phyloP scores from a whole-genome alignment of 2,329 filamentous ascomycete genomes.

The Pseudogymnoascus sp. region DNA sequence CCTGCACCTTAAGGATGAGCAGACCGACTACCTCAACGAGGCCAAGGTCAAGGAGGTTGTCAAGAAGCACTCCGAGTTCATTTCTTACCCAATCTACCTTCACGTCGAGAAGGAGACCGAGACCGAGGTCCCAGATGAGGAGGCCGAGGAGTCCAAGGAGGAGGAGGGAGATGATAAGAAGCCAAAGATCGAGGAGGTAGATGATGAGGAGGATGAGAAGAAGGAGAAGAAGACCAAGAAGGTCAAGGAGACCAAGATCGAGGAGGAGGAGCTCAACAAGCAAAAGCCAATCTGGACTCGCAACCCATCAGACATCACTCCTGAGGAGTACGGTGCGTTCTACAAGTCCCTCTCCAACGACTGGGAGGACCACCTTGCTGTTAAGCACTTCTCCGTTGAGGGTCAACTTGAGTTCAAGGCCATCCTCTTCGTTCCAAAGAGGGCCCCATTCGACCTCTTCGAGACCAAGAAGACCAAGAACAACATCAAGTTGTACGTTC shows the following conservation, averaged over 20 bases:
- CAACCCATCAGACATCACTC: conserved; percentile 89
- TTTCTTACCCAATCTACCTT: conserved; percentile 99
- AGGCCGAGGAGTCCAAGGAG: conserved; percentile 63
- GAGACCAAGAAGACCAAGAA: conserved; percentile 99
- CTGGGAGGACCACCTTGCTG: conserved; percentile 98
- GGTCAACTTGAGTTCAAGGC: conserved; percentile 99
- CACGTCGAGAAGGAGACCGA: conserved; percentile 99
- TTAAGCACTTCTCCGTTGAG: conserved; percentile 99
- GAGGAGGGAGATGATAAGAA: conserved; percentile 86
- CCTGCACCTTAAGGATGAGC: conserved; percentile 98
- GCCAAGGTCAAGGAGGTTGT: conserved; percentile 99
- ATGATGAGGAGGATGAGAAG: conserved; percentile 77
- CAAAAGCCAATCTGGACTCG: conserved; percentile 99
- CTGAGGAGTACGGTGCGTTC: conserved; percentile 97
- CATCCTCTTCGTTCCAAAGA: conserved; percentile 99
- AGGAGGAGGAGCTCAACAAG: conserved; percentile 99
- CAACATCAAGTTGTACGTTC: conserved; percentile 99
- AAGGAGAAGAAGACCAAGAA: conserved; percentile 99
- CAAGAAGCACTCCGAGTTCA: conserved; percentile 99
- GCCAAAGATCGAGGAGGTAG: conserved; percentile 89
- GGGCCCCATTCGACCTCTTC: conserved; percentile 97
- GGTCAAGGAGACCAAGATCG: conserved; percentile 95
- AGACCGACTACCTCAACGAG: conserved; percentile 97
- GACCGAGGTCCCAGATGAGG: conserved; percentile 97
- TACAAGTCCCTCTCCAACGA: conserved; percentile 99